Base-by-base conservation (phyloP, 768 basidiomycete genomes). In the Arthromyces matolae region DNA sequence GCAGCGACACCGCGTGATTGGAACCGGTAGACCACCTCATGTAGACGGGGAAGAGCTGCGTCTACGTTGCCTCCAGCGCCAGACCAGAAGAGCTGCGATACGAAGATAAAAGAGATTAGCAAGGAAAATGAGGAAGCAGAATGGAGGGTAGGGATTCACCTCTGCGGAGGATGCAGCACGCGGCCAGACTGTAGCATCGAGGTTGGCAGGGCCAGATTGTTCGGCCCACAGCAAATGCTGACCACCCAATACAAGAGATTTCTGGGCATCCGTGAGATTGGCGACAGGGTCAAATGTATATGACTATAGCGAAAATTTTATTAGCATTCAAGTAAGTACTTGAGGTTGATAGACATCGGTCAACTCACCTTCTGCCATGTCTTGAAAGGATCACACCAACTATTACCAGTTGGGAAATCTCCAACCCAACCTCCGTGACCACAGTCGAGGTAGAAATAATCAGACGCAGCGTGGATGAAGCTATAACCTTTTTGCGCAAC, bases 361-460 rank as follows among this genome's bases (percentile, higher is more conserved):
- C n/a, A n/a, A n/a, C n/a, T n/a, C 35, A 84, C 83, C 65, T 79
- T 76, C 60, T 86, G 81, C 88, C 88, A 91, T 5, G 81, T 81
- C 64, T 88, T 88, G 79, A 83, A 88, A 0, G 85, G 84, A 56
- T 84, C 83, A 58, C 84, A 87, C 83, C 86, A 88, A 56, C 79
- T 81, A 50, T 79, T 80, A 4, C 79, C 76, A 33, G 51, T 32
- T 37, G 53, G 35, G 50, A 56, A 63, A 25, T 76, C 62, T 0
- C 84, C 85, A 8, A 87, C 65, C 84, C 86, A 90, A 23, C 73
- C 81, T 7, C 87, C 88, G 1, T 64, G 79, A 28, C 88, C 88
- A 53, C 85, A 88, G 56, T 89, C 87, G 20, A 91, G 78, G 64
- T 91, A 91, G 69, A 91, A 89, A 64, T 79, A 86, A 58, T 90